Base-by-base conservation (phyloP, 805 yeast genomes). In the Saccharomycopsis fermentans region DNA sequence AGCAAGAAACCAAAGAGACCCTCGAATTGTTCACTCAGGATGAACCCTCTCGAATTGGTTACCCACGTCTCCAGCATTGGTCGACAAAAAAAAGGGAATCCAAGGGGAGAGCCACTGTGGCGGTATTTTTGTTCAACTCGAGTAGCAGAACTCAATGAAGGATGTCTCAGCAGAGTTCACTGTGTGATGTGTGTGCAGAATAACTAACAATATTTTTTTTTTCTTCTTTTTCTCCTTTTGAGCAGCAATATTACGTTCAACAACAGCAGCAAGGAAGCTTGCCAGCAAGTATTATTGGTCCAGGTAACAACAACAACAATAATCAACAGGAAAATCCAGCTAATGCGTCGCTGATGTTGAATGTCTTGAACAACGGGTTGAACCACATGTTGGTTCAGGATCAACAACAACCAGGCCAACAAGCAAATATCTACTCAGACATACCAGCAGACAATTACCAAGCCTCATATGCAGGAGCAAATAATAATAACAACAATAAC, bases 391-490 rank as follows among this genome's bases (percentile, higher is more conserved):
- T 60, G 55, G 27, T 43, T 16, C 62, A 60, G 53, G 56, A 55
- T 14, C 59, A 50, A 29, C 62, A 52, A 35, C 63, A 58, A 29
- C 64, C 59, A 47, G 59, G 57, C 16, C 63, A 63, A 29, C 66
- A 61, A 29, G 60, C 63, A 24, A 67, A 66, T 59, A 48, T 43
- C 55, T 47, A 60, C 47, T 40, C 60, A 51, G 35, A 51, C 34
- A 32, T 52, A 61, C 16, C 68, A 63, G 27, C 63, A 62, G 14
- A 58, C 64, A 12, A 67, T 68, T 27, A 66, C 71, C 39, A 51
- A 51, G 6, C 50, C 21, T 51, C 39, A 21, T 29, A 34, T 29
- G 36, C 54, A 29, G 39, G 29, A n/a, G 21, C 36, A 17, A 51
- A 26, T 19, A 32, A n/a, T 24, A 34, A 17, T 9, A 32, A n/a